A percentile compares a stretch with the other conserved stretches of the same genome.
These are phyloP conservation scores for Danielia oregonensis DNA, from an alignment of 805 yeast species.

Conservation along the genomic window DNA sequence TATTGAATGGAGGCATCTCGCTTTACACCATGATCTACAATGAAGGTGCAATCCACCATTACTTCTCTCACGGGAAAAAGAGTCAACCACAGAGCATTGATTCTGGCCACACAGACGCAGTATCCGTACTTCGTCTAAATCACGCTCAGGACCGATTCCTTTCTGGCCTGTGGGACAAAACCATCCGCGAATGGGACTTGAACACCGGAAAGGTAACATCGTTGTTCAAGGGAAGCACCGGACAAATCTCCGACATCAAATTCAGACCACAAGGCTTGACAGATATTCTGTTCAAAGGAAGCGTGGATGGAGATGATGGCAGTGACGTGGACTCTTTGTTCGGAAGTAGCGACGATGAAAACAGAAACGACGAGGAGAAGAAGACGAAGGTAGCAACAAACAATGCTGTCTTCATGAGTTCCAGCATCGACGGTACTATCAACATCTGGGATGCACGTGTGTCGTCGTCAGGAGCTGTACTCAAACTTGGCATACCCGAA, in stretches of 20 bases:
- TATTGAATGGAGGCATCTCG: constrained; percentile 80
- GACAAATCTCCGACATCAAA: constrained; percentile 76
- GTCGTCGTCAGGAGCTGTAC: constrained; percentile 30
- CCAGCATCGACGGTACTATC: constrained; percentile 79
- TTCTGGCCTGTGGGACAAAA: constrained; percentile 90
- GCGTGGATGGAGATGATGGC: constrained; percentile 17
- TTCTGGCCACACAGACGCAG: constrained; percentile 64
- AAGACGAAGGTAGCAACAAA: constrained; percentile 24
- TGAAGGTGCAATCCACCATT: constrained; percentile 80
- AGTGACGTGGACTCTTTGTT: constrained; percentile 46
- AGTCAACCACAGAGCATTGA: constrained; percentile 7
- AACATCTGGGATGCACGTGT: constrained; percentile 78
- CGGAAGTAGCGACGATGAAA: constrained; percentile 41
- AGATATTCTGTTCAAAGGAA: constrained; percentile 31
- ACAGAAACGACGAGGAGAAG: constrained; percentile 12
- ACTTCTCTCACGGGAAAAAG: constrained; percentile 47
- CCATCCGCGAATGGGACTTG: constrained; percentile 80
- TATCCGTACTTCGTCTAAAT: constrained; percentile 67
- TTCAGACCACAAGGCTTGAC: constrained; percentile 60
- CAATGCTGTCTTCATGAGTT: constrained; percentile 63
- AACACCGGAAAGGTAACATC: constrained; percentile 57
- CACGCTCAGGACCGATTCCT: constrained; percentile 58
- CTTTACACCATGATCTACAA: constrained; percentile 76
- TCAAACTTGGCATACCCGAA: constrained; percentile 52
- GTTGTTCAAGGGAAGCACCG: constrained; percentile 54